Base-by-base conservation (phyloP, 75 land plant genomes). In the Pinus taeda region DNA sequence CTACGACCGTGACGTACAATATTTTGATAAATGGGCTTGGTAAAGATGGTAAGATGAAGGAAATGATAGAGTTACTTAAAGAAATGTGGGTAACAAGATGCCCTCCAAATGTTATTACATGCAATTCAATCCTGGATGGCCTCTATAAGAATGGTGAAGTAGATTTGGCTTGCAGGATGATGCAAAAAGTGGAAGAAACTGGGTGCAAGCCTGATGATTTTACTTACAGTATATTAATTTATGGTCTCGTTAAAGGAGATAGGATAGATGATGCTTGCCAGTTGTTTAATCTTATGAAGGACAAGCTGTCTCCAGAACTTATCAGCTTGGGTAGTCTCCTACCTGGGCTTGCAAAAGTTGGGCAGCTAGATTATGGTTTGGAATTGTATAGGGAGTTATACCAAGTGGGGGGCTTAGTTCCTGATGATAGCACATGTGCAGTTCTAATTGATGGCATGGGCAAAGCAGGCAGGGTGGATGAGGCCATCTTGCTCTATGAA, bases 241-340 rank as follows among this genome's bases (percentile, higher is more conserved):
- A 91, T 83, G 88, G 92, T 73, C 73, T 91, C 57, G 79, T 83
- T 64, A 83, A 93, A 78, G 87, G 81, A 18, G 83, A 87, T 49
- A 86, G 88, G 63, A 73, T 85, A 42, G 39, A 63, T 30, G 83
- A 90, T 29, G 96, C 98, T 21, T 81, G 88, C 33, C 84, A 85
- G 82, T 73, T 93, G 22, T 88, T 91, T 75, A 82, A 89, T 81
- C 89, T 86, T 74, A 90, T 95, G 98, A 88, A 76, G 74, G 83
- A 90, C 67, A 66, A 79, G 21, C 18, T 93, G 4, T 59, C 71
- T 53, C 96, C 94, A 49, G 93, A 93, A 62, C 76, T 70, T 67
- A 86, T 86, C 15, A 89, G 96, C 56, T 73, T 94, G 66, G 85
- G 80, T 74, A 89, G 86, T 26, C 82, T 95, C 6, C 60, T 95